phyloP scores from a whole-genome alignment of 148 eudicot genomes.

The Rhododendron kiyosumense region DNA sequence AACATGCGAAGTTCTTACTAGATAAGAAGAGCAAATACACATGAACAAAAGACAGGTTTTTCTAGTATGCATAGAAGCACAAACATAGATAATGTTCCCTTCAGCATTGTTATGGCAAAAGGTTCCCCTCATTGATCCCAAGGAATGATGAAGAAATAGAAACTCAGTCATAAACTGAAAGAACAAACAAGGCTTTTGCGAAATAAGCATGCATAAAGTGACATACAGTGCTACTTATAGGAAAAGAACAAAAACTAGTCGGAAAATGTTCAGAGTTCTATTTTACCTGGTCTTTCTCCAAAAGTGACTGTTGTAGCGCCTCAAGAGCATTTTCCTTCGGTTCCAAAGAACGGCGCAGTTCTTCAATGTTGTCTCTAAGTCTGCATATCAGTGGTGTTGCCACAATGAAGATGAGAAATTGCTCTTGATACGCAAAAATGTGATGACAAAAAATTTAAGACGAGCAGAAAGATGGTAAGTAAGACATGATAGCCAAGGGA shows the following conservation, averaged over 20 bases:
- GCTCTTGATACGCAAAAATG: not conserved
- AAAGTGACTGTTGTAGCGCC: constrained; percentile 69
- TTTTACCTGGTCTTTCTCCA: constrained; percentile 86
- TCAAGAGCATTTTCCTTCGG: constrained; percentile 92
- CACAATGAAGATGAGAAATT: not conserved
- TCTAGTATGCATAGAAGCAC: not conserved
- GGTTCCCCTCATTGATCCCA: not conserved
- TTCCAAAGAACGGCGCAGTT: constrained; percentile 73
- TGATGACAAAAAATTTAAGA: not conserved
- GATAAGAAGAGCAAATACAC: not conserved
- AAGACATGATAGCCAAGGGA: not conserved
- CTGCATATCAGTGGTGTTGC: constrained; percentile 30
- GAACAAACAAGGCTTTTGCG: not conserved
- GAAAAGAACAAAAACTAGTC: not conserved
- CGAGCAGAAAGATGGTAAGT: not conserved
- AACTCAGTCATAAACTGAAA: not conserved
- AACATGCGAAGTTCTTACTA: not conserved
- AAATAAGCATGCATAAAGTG: not conserved
- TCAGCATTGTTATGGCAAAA: not conserved
- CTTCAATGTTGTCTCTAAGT: constrained; percentile 92
- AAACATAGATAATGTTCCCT: not conserved
- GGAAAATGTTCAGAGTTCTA: not conserved
- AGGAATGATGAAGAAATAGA: not conserved
- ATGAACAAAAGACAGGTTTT: not conserved
- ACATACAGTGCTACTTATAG: not conserved